Percentiles rank a stretch among this genome's conserved stretches.
Conservation (phyloP, 495 filamentous ascomycete genomes). For the Lentithecium fluviatile region DNA sequence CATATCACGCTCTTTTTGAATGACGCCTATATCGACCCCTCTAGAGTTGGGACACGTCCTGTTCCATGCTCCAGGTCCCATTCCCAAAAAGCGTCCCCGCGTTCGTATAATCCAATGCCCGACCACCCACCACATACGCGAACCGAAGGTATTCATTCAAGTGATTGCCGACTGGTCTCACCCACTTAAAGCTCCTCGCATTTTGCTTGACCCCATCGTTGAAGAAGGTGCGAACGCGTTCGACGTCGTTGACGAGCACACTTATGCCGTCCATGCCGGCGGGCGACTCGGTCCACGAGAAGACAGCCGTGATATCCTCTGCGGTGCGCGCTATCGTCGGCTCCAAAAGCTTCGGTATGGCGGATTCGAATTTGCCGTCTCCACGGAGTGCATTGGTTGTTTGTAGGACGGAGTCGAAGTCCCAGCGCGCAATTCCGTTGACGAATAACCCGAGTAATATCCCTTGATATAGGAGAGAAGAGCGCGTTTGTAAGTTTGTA, state of each 20-base stretch:
- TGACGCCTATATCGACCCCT: background rate
- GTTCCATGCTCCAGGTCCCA: slow-evolving; percentile 55
- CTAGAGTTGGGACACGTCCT: background rate
- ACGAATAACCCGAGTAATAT: slow-evolving; percentile 82
- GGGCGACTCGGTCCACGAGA: slow-evolving; percentile 4
- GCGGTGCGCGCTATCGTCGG: background rate
- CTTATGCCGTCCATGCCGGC: slow-evolving; percentile 65
- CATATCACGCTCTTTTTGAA: too few relatives aligned
- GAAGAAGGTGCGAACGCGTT: slow-evolving; percentile 55
- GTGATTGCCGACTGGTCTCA: slow-evolving; percentile 1
- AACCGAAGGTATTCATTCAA: slow-evolving; percentile 76
- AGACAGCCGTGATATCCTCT: background rate
- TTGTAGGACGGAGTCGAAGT: slow-evolving; percentile 82
- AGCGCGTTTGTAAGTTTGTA: slow-evolving; percentile 76
- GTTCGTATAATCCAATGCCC: slow-evolving; percentile 65
- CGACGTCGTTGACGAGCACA: slow-evolving; percentile 89
- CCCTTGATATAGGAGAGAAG: slow-evolving; percentile 76
- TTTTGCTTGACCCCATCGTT: slow-evolving; percentile 20
- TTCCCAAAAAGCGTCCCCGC: slow-evolving; percentile 72
- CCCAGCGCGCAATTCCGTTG: slow-evolving; percentile 89
- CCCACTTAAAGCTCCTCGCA: slow-evolving; percentile 21
- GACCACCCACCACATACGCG: slow-evolving; percentile 64
- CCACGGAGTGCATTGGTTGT: slow-evolving; percentile 67
- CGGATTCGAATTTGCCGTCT: slow-evolving; percentile 64
- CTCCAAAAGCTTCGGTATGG: slow-evolving; percentile 60